Evolutionary conservation across 768 basidiomycete species (phyloP).

Genomic region (Suillus fuscotomentosus): DNA sequence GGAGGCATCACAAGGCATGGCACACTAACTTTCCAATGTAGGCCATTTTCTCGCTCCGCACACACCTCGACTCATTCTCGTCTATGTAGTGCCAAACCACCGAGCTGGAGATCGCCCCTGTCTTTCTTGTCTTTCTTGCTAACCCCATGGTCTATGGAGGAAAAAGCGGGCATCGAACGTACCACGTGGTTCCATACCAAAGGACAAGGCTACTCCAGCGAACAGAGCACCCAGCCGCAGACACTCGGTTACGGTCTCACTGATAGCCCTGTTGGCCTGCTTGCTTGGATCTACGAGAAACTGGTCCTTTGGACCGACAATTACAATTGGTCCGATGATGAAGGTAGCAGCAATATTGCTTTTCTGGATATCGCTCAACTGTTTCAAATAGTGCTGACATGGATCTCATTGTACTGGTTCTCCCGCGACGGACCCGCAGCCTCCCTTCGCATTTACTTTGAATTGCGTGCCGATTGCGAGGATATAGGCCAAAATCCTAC

Average conservation of each 20-base stretch:
- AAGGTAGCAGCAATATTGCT: conserved; percentile 34
- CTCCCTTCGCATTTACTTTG: conserved; percentile 59
- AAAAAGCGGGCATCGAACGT: conserved; percentile 23
- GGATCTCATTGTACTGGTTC: conserved; percentile 60
- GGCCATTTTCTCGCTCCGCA: not conserved
- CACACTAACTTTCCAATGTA: conserved; percentile 49
- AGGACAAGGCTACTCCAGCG: conserved; percentile 30
- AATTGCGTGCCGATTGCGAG: conserved; percentile 20
- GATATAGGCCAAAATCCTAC: not conserved
- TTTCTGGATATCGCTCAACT: not conserved
- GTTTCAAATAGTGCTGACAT: conserved; percentile 47
- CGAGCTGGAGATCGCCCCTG: conserved; percentile 26
- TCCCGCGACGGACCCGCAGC: conserved; percentile 59
- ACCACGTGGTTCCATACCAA: conserved; percentile 14
- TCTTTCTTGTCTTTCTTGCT: conserved; percentile 26
- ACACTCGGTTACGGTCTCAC: conserved; percentile 53
- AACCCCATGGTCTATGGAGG: conserved; percentile 25
- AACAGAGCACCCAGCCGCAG: conserved; percentile 47
- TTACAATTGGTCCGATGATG: conserved; percentile 59
- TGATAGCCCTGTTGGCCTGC: conserved; percentile 56
- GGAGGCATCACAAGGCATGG: conserved; percentile 47
- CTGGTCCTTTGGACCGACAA: conserved; percentile 46
- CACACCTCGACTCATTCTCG: not conserved
- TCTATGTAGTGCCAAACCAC: conserved; percentile 19
- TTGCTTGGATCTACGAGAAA: conserved; percentile 59